Conservation (phyloP, 2,329 filamentous ascomycete genomes). For the Chrysosphaeria jannelii region DNA sequence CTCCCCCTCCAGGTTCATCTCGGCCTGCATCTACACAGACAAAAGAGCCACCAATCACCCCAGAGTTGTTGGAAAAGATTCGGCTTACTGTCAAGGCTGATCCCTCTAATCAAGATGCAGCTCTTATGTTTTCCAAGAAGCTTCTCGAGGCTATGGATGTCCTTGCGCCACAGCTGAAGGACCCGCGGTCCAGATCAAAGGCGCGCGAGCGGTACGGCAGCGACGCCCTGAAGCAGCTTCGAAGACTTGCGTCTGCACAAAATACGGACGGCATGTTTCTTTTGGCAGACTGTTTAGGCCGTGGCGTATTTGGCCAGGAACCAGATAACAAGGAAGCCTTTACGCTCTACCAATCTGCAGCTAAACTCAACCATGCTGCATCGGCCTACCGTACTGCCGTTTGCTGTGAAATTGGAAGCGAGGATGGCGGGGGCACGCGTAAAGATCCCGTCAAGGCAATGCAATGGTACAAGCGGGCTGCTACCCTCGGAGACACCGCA, state of each 20-base stretch:
- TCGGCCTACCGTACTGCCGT: slow-evolving; percentile 87
- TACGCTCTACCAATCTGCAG: slow-evolving; percentile 71
- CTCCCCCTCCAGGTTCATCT: too few species aligned
- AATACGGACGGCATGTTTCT: slow-evolving; percentile 82
- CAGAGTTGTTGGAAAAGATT: slow-evolving; percentile 47
- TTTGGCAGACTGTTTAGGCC: slow-evolving; percentile 65
- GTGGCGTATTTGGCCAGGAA: slow-evolving; percentile 48
- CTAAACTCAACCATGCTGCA: slow-evolving; percentile 60
- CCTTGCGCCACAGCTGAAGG: slow-evolving; percentile 31
- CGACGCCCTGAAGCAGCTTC: slow-evolving; percentile 73
- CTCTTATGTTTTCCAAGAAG: slow-evolving; percentile 50
- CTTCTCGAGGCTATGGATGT: slow-evolving; percentile 60
- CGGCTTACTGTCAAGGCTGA: slow-evolving; percentile 38
- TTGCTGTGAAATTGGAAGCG: slow-evolving; percentile 85
- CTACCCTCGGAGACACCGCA: slow-evolving; percentile 63
- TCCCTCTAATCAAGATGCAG: slow-evolving; percentile 38
- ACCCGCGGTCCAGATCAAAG: slow-evolving; percentile 43
- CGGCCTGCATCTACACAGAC: too few species aligned
- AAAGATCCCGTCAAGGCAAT: slow-evolving; percentile 82
- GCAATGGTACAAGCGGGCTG: slow-evolving; percentile 91
- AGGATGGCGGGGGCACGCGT: slow-evolving; percentile 77
- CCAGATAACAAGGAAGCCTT: slow-evolving; percentile 81
- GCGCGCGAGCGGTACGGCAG: slow-evolving; percentile 54
- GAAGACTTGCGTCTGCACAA: slow-evolving; percentile 48
- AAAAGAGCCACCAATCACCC: slow-evolving; percentile 36